A percentile compares a stretch with the other conserved stretches of the same genome.
Evolutionary conservation across 352 stramenopile genomes (phyloP).

Genomic region (Globisporangium takayamanum): DNA sequence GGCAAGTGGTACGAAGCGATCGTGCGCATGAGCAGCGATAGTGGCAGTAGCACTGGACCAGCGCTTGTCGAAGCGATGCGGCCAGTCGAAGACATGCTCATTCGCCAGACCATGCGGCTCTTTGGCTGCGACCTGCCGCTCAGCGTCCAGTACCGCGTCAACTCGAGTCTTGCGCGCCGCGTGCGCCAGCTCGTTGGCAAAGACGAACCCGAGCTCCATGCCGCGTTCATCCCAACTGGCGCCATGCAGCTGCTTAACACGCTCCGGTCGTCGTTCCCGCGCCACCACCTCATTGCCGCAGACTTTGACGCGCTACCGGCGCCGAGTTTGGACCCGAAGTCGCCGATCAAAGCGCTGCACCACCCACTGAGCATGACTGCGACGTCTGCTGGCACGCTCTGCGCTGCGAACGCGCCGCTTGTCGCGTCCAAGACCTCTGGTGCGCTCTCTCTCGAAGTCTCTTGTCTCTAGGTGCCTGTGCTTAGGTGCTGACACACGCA

Average conservation of each 20-base stretch:
- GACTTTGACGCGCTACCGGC: conserved; percentile 86
- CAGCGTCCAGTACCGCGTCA: conserved; percentile 51
- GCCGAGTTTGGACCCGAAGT: conserved; percentile 49
- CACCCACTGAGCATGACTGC: conserved; percentile 63
- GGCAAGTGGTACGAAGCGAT: conserved; percentile 77
- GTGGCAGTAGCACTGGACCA: conserved; percentile 1
- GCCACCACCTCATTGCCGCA: conserved; percentile 82
- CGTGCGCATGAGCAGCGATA: conserved; percentile 26
- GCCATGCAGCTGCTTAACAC: conserved; percentile 85
- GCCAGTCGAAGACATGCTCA: conserved; percentile 59
- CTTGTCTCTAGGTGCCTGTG: neutral
- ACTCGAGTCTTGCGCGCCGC: conserved; percentile 39
- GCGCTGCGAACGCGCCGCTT: conserved; percentile 78
- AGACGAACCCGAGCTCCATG: conserved; percentile 39
- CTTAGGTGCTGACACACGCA: neutral
- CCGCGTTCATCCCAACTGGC: conserved; percentile 85
- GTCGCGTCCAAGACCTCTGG: conserved; percentile 79
- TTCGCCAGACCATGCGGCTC: conserved; percentile 60
- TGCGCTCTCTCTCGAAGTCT: conserved; percentile 6
- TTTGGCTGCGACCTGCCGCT: conserved; percentile 75
- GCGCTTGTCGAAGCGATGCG: conserved; percentile 40
- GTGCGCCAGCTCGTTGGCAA: conserved; percentile 49
- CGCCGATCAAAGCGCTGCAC: conserved; percentile 41
- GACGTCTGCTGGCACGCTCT: conserved; percentile 59
- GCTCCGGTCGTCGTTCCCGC: conserved; percentile 66